Conservation (phyloP, 805 yeast genomes). For the Monosporozyma aerobia region DNA sequence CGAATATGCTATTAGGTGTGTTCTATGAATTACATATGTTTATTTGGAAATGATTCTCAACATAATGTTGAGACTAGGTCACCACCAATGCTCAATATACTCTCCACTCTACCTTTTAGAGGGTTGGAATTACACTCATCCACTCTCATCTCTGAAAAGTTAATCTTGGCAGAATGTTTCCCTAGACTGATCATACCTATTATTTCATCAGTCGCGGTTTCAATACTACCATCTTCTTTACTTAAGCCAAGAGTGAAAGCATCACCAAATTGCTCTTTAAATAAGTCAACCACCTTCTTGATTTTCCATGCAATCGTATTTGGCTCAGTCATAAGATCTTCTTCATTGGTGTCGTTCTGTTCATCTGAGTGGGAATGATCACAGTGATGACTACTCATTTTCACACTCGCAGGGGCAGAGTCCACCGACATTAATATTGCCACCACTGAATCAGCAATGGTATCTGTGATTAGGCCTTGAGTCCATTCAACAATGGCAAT, state of each 20-base stretch:
- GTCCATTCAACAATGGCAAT: constrained; percentile 78
- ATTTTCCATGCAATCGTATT: constrained; percentile 31
- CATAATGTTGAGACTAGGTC: constrained; percentile 79
- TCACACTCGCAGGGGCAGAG: constrained; percentile 90
- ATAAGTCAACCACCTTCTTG: constrained; percentile 48
- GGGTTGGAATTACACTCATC: constrained; percentile 62
- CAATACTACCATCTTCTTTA: constrained; percentile 9
- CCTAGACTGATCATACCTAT: constrained; percentile 66
- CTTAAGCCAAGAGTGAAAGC: constrained; percentile 35
- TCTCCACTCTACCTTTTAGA: constrained; percentile 71
- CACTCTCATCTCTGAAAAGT: constrained; percentile 57
- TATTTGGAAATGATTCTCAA: constrained; percentile 16
- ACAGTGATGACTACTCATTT: constrained; percentile 59
- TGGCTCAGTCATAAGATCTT: constrained; percentile 10
- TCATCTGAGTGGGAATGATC: constrained; percentile 28
- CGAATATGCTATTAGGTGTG: neutral
- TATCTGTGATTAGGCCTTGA: constrained; percentile 80
- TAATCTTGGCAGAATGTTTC: constrained; percentile 59
- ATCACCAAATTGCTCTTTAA: constrained; percentile 85
- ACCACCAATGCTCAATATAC: constrained; percentile 67
- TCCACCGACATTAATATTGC: constrained; percentile 89
- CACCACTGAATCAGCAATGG: constrained; percentile 87
- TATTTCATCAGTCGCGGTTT: constrained; percentile 28
- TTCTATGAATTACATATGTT: neutral
- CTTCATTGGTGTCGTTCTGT: constrained; percentile 33